A percentile compares a stretch with the other conserved stretches of the same genome.
These are phyloP conservation scores for Ilyonectria sp. DNA, from an alignment of 2,329 filamentous ascomycete species.

Conservation along the genomic window DNA sequence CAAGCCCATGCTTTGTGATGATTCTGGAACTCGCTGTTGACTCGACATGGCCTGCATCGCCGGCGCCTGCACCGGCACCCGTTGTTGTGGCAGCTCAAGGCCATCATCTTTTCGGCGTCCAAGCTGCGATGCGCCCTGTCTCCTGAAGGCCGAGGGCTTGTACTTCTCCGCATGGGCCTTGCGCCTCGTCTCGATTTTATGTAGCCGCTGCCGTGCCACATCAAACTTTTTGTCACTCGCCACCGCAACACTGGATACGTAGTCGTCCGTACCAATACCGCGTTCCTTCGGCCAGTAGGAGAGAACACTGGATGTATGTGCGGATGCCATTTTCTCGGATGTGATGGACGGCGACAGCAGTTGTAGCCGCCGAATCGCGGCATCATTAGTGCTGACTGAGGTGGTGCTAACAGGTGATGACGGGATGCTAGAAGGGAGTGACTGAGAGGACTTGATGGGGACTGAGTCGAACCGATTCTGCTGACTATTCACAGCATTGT, in stretches of 20 bases:
- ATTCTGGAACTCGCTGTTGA: conserved; percentile 51
- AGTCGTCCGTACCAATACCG: conserved; percentile 53
- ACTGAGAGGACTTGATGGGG: conserved; percentile 47
- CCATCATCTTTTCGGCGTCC: conserved; percentile 31
- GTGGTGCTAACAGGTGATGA: conserved; percentile 39
- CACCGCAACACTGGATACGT: conserved; percentile 57
- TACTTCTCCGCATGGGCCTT: conserved; percentile 54
- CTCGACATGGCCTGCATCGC: conserved; percentile 55
- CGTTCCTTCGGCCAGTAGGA: conserved; percentile 58
- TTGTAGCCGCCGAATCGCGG: conserved; percentile 53
- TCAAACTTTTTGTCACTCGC: conserved; percentile 55
- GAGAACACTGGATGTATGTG: conserved; percentile 51
- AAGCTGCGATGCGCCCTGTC: conserved; percentile 44
- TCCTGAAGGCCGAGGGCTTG: conserved; percentile 49
- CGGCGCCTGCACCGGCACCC: conserved; percentile 33
- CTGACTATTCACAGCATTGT: conserved; percentile 26
- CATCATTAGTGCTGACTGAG: conserved; percentile 41
- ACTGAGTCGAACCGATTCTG: conserved; percentile 33
- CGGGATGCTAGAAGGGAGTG: conserved; percentile 37
- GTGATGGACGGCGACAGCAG: conserved; percentile 53
- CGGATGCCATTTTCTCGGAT: conserved; percentile 44
- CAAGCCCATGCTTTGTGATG: conserved; percentile 53
- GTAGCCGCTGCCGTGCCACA: conserved; percentile 52
- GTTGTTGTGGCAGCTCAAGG: conserved; percentile 31
- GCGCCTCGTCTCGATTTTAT: conserved; percentile 52